Conservation (phyloP, 1,139 yeast genomes). For the Candida sp. region DNA sequence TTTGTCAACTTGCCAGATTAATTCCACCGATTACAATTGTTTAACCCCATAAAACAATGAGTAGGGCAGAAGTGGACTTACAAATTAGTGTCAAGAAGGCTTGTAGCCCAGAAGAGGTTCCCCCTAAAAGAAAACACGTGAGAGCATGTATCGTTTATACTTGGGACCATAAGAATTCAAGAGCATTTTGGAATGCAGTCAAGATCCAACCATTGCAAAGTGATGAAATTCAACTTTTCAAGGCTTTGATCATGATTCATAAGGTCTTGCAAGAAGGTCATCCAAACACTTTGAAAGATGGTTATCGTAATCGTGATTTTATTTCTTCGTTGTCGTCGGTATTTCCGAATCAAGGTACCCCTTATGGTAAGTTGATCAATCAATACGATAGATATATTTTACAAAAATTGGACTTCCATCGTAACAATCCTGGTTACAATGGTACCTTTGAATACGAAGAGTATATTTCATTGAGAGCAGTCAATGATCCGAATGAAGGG, state of each 20-base stretch:
- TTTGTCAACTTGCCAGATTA: not conserved
- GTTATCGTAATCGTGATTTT: slow-evolving; percentile 61
- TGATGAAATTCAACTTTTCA: slow-evolving; percentile 82
- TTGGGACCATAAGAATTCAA: slow-evolving; percentile 91
- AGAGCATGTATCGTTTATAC: slow-evolving; percentile 91
- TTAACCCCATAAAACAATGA: slow-evolving; percentile 21
- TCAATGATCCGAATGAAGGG: slow-evolving; percentile 94
- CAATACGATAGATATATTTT: slow-evolving; percentile 74
- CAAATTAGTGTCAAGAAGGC: slow-evolving; percentile 81
- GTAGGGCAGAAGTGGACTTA: slow-evolving; percentile 57
- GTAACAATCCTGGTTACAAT: slow-evolving; percentile 82
- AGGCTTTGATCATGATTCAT: slow-evolving; percentile 84
- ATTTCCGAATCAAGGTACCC: slow-evolving; percentile 39
- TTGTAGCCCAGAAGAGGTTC: slow-evolving; percentile 79
- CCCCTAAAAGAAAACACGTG: slow-evolving; percentile 96
- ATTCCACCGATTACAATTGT: not conserved
- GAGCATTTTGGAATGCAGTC: slow-evolving; percentile 84
- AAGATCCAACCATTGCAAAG: slow-evolving; percentile 77
- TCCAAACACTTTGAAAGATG: slow-evolving; percentile 79
- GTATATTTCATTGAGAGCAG: slow-evolving; percentile 81
- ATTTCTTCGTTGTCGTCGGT: slow-evolving; percentile 39
- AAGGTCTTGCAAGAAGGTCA: slow-evolving; percentile 98
- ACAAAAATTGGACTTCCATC: slow-evolving; percentile 78
- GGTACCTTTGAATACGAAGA: slow-evolving; percentile 97
- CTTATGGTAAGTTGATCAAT: slow-evolving; percentile 71